Evolutionary conservation across 306 rosid species (phyloP), one percentile per base, ranked within the genome.

Genomic region (Elaeagnus macrophylla): DNA sequence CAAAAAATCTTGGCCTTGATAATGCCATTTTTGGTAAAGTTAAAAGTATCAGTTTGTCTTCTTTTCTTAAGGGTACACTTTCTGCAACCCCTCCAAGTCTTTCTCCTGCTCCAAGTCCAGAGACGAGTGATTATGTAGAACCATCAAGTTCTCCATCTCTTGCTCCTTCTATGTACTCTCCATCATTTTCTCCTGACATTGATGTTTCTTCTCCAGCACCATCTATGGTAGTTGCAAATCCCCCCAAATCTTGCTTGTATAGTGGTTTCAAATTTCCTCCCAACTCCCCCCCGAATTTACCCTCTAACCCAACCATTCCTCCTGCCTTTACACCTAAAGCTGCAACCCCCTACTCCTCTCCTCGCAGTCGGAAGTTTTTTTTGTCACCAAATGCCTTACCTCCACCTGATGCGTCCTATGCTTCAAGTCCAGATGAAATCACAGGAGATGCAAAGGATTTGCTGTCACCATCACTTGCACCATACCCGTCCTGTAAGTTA

Each of bases 1-100:
- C 58, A 47, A 68, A 61, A 83, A 86, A 86, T 77, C 95, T 91
- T 14, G 87, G 97, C 57, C 97, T 82, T 25, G 67, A 84, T 77
- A 70, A 86, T 82, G 51, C 79, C 0, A 66, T 71, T 20, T 91
- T 91, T 63, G 97, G 97, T 61, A 69, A 67, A 69, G 97, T 91
- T 45, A 84, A 76, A 67, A 75, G 79, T 66, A 63, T 91, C 51
- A 76, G 76, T 48, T 71, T 91, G 70, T 84, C 96, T 57, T 74
- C 94, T 53, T 75, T 17, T 61, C 67, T 82, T 9, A 74, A 65
- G 72, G 79, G 79, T 56, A 64, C 72, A 18, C 69, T 75, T 9
- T 66, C 65, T 39, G 67, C 83, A 18, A 44, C 64, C 10, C 51
- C 91, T 16, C 94, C 89, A 9, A 62, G 72, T 70, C 75, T 89